Percentiles rank a stretch among this genome's conserved stretches.
Evolutionary conservation across 2,329 filamentous ascomycete species (phyloP).

Genomic region (Alternaria sp.): DNA sequence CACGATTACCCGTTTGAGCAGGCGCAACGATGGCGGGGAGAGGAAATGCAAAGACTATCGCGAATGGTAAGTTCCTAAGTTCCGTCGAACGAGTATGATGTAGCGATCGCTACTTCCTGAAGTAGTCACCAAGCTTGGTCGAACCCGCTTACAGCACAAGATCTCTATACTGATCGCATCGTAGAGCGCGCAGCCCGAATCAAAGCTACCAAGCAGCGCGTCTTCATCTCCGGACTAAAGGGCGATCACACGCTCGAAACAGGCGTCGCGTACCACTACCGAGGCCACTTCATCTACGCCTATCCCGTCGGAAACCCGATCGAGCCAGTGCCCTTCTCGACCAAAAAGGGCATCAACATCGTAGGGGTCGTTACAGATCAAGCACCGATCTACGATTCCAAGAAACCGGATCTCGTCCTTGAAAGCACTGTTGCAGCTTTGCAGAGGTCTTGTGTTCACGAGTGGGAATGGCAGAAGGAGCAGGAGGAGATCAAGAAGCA

Average conservation of each 20-base stretch:
- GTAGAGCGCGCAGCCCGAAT: conserved; percentile 5
- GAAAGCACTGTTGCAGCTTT: conserved; percentile 25
- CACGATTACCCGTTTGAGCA: background rate
- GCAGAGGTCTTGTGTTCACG: conserved; percentile 1
- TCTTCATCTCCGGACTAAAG: conserved; percentile 34
- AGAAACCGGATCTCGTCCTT: background rate
- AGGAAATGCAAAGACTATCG: background rate
- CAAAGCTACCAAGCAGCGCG: conserved; percentile 17
- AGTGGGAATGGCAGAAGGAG: conserved; percentile 10
- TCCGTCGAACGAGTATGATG: too few species aligned
- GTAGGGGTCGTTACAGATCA: conserved; percentile 7
- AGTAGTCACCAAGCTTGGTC: background rate
- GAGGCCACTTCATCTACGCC: conserved; percentile 39
- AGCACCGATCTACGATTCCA: conserved; percentile 16
- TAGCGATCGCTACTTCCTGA: background rate
- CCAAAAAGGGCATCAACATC: conserved; percentile 25
- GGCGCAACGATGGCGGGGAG: background rate
- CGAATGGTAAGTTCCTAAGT: background rate
- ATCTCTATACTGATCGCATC: background rate
- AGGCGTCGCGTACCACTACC: conserved; percentile 39
- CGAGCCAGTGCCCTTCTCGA: conserved; percentile 27
- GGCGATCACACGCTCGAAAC: conserved; percentile 28
- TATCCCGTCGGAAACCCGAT: conserved; percentile 21
- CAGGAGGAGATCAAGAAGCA: conserved; percentile 2
- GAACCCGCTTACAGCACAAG: background rate